These are phyloP conservation scores for Sporobolomyces phaffii DNA, from an alignment of 768 basidiomycete genomes.

Conservation along the genomic window DNA sequence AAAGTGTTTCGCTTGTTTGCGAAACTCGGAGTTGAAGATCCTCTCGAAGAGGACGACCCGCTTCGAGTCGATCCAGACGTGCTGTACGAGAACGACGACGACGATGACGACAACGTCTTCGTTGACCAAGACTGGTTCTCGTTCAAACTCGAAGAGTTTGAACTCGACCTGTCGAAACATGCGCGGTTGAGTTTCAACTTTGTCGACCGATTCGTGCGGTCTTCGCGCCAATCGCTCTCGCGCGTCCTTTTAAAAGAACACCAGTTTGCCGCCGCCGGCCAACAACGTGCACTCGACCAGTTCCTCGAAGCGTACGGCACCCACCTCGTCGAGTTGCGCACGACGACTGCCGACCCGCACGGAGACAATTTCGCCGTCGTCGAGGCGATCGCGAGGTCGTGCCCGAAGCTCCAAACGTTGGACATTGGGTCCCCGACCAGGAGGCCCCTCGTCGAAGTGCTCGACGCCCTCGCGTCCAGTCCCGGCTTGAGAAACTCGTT, in stretches of 20 bases:
- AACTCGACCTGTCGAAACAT: neutral
- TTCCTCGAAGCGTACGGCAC: neutral
- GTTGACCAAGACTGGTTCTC: neutral
- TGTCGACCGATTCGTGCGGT: neutral
- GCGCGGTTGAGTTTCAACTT: neutral
- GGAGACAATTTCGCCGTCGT: neutral
- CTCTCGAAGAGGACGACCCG: neutral
- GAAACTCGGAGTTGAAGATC: neutral
- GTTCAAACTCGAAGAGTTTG: constrained; percentile 9
- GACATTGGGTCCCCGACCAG: neutral
- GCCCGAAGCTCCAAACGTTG: neutral
- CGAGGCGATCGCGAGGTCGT: neutral
- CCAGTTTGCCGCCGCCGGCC: neutral
- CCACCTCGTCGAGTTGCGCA: neutral
- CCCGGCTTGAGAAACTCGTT: neutral
- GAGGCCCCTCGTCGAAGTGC: neutral
- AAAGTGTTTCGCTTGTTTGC: neutral
- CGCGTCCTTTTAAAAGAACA: constrained; percentile 13
- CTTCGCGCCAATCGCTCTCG: neutral
- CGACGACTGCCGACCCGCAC: neutral
- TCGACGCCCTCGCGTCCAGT: neutral
- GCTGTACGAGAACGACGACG: neutral
- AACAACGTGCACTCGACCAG: neutral
- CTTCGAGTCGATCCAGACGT: neutral
- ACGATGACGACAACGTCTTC: neutral